Evolutionary conservation across 2,329 filamentous ascomycete species (phyloP).

Genomic region (Fusarium caatingaense): DNA sequence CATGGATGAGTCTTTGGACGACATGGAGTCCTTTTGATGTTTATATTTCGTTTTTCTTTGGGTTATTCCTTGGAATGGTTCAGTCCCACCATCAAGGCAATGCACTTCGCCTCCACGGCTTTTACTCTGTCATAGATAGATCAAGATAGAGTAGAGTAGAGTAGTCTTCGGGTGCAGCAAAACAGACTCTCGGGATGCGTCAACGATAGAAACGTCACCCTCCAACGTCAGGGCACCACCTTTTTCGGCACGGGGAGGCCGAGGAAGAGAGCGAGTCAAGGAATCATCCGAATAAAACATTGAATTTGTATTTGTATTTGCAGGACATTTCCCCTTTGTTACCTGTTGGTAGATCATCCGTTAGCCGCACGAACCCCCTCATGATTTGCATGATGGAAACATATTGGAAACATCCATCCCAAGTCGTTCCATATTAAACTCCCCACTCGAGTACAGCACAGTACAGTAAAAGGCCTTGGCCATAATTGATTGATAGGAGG

Average conservation of each 20-base stretch:
- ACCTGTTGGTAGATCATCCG: not conserved
- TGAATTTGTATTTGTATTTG: not conserved
- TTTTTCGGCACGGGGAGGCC: conserved; percentile 34
- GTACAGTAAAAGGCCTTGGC: not conserved
- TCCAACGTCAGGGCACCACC: conserved; percentile 35
- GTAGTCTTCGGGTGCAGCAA: not conserved
- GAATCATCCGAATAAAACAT: conserved; percentile 3
- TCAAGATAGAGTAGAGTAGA: not conserved
- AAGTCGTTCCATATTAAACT: not conserved
- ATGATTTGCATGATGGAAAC: conserved; percentile 21
- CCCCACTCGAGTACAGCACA: not conserved
- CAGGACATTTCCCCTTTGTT: not conserved
- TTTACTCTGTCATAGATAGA: conserved; percentile 16
- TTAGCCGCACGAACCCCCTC: conserved; percentile 11
- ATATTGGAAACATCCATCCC: conserved; percentile 7
- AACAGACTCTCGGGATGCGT: conserved; percentile 31
- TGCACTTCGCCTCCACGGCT: not conserved
- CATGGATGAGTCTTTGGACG: not conserved
- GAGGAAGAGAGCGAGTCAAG: conserved; percentile 8
- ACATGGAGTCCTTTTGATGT: not conserved
- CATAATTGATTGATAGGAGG: not conserved
- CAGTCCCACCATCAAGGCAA: not conserved
- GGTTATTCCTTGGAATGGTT: not conserved
- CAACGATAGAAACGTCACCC: conserved; percentile 26
- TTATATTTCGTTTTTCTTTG: not conserved